Evolutionary conservation across 352 stramenopile species (phyloP).

Genomic region (Globisporangium abappressorium): DNA sequence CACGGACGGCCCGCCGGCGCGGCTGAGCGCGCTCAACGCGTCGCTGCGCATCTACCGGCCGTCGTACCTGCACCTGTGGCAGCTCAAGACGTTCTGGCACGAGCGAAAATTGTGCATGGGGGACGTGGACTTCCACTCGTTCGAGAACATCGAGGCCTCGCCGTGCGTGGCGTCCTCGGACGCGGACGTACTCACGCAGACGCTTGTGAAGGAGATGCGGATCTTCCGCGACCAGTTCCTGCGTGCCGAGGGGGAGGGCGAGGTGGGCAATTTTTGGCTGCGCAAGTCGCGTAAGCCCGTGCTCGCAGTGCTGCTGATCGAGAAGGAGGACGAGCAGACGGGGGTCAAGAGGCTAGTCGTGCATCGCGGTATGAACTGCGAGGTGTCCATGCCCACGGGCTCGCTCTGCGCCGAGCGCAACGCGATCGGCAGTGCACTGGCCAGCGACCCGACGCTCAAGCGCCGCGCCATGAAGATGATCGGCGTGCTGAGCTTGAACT

Average conservation of each 20-base stretch:
- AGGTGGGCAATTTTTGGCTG: slow-evolving; percentile 96
- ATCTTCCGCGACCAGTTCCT: slow-evolving; percentile 84
- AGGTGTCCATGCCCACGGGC: slow-evolving; percentile 96
- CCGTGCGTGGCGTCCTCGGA: slow-evolving; percentile 84
- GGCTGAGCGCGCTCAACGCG: slow-evolving; percentile 95
- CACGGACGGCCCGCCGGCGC: slow-evolving; percentile 93
- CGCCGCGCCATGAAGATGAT: slow-evolving; percentile 94
- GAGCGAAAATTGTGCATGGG: slow-evolving; percentile 92
- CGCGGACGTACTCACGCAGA: slow-evolving; percentile 76
- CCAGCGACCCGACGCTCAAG: slow-evolving; percentile 90
- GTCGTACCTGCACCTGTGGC: slow-evolving; percentile 98
- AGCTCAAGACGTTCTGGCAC: slow-evolving; percentile 99
- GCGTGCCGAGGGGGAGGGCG: slow-evolving; percentile 61
- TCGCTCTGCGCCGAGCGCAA: slow-evolving; percentile 97
- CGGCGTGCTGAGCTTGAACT: slow-evolving; percentile 90
- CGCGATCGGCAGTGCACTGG: slow-evolving; percentile 97
- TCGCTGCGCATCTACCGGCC: slow-evolving; percentile 93
- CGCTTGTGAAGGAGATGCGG: slow-evolving; percentile 93
- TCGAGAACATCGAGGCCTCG: slow-evolving; percentile 97
- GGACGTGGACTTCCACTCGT: slow-evolving; percentile 96
- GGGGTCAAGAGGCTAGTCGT: slow-evolving; percentile 60
- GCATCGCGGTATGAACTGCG: slow-evolving; percentile 98
- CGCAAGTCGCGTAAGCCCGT: slow-evolving; percentile 98
- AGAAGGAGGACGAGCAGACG: slow-evolving; percentile 58
- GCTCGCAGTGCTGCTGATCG: slow-evolving; percentile 95